Conservation (phyloP, 257 asterid species). For the Lycium barbarum region DNA sequence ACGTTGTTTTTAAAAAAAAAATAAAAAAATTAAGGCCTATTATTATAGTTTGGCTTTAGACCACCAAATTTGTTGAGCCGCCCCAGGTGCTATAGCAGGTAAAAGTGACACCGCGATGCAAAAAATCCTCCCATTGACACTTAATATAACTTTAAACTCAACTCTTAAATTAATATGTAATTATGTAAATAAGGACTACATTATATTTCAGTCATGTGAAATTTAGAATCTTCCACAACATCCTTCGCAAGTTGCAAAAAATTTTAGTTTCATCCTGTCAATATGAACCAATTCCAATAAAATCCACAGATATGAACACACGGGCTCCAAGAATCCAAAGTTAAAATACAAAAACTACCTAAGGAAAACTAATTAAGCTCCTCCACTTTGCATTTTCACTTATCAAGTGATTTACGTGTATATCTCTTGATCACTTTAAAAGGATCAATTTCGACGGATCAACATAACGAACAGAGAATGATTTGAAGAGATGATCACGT, state of each 20-base stretch:
- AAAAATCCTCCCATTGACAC: neutral
- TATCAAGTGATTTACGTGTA: neutral
- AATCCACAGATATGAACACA: neutral
- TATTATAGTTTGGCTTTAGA: no score
- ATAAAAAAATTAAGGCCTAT: no score
- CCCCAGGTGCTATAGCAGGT: neutral
- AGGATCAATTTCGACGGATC: slow-evolving; percentile 33
- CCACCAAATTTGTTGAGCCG: no score
- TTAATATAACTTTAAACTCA: neutral
- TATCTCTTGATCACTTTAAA: neutral
- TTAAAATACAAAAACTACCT: neutral
- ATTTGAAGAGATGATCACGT: slow-evolving; percentile 30
- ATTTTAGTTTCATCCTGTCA: neutral
- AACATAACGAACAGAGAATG: slow-evolving; percentile 36
- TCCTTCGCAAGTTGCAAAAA: neutral
- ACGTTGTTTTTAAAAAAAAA: no score
- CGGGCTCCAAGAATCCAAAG: neutral
- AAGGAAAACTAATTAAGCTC: neutral
- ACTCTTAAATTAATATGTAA: no score
- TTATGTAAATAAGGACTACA: no score
- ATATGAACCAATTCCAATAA: slow-evolving; percentile 5
- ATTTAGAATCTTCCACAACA: neutral
- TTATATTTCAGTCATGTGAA: neutral
- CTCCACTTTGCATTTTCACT: neutral
- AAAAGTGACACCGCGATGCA: neutral